phyloP scores from a whole-genome alignment of 345 rosid species.

The Rubroshorea leprosula region DNA sequence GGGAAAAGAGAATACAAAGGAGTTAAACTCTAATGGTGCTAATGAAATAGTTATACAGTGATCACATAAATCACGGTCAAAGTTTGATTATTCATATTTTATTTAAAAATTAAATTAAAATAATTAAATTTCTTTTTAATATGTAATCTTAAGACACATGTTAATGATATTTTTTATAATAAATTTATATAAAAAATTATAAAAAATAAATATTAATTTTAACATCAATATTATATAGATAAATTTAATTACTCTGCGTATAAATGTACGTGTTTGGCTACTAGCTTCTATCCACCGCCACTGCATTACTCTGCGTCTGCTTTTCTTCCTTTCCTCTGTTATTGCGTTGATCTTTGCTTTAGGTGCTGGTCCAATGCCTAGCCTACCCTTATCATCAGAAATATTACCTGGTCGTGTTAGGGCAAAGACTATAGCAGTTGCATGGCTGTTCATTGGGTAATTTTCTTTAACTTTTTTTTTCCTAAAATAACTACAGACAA shows the following conservation, averaged over 20 bases:
- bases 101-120: too few species aligned
- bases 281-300: not conserved
- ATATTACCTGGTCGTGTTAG: conserved; percentile 79
- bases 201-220: too few species aligned
- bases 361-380: conserved; percentile 95
- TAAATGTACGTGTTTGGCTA: not conserved
- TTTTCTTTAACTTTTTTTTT: conserved; percentile 8
- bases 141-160: too few species aligned
- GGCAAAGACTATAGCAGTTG: conserved; percentile 90
- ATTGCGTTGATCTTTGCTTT: conserved; percentile 62
- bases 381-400: conserved; percentile 85
- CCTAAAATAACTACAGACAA: not conserved
- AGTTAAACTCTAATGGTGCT: too few species aligned
- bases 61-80: too few species aligned
- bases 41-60: too few species aligned
- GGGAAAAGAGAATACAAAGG: too few species aligned
- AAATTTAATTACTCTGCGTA: not conserved
- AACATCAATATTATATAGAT: too few species aligned
- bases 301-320: not conserved
- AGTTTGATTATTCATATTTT: too few species aligned
- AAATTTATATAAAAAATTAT: too few species aligned
- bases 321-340: not conserved
- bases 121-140: too few species aligned
- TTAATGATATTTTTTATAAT: too few species aligned
- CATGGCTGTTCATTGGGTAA: conserved; percentile 95